Base-by-base conservation (phyloP, 75 land plant species). In the Pinus taeda region DNA sequence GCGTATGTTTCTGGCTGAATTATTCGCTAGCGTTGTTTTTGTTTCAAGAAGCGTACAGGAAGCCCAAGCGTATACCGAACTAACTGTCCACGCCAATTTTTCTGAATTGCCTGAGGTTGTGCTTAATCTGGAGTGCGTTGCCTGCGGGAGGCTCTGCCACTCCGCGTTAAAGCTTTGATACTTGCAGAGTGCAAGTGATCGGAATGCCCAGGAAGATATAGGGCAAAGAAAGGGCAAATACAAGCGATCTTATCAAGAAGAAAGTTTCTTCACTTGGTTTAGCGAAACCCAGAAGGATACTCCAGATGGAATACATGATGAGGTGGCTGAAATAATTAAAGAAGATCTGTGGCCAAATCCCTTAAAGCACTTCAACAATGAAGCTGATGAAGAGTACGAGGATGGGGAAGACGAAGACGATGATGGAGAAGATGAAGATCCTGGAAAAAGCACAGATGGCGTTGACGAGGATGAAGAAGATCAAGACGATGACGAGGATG, bases 301-400 rank as follows among this genome's bases (percentile, higher is more conserved):
- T 57, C 22, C 82, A 60, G 86, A 86, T n/a, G 92, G 82, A 15
- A 80, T 89, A 42, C 75, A 82, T 75, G 89, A 91, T 70, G 93
- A 95, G 98, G 83, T 95, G 59, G 98, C 98, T 53, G 95, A 93
- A 67, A 84, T 95, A 61, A 95, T 95, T 59, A 95, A 95, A 87
- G 98, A 95, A 64, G 98, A 95, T 80, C 75, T 95, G 64, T 95
- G 98, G 98, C 95, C 98, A 15, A 95, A 95, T 86, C 98, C 98
- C 61, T 77, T 95, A 64, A 90, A 86, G 76, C 93, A 95, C 70
- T 95, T 95, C 81, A 93, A 95, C 84, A 93, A 90, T 85, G 91
- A 91, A 65, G 84, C 83, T 79, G 91, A 89, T 75, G 86, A 84
- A 39, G 91, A 90, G 37, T 89, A 90, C 6, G 82, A 73, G 75